Evolutionary conservation across 768 basidiomycete genomes (phyloP).

Genomic region (Podaxis carcinomalis): DNA sequence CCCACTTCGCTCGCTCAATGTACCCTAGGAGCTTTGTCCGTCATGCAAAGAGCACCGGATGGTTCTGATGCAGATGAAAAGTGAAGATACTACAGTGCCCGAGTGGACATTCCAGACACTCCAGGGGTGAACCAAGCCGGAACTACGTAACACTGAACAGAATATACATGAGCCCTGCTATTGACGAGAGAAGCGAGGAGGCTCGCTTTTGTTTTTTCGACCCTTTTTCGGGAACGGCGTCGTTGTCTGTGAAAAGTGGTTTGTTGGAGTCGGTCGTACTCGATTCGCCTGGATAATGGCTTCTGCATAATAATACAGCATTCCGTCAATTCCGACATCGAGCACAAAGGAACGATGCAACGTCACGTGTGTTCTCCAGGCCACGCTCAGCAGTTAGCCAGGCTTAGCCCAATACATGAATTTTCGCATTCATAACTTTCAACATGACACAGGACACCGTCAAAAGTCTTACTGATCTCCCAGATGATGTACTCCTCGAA

Average conservation of each 20-base stretch:
- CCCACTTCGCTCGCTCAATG: background rate
- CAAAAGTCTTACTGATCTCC: background rate
- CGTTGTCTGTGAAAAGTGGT: background rate
- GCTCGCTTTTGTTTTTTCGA: background rate
- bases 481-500: background rate
- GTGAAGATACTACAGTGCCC: background rate
- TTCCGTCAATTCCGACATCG: too few relatives aligned
- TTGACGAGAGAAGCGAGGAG: background rate
- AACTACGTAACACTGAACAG: background rate
- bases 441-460: background rate
- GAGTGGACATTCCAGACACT: background rate
- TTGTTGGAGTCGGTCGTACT: background rate
- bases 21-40: background rate
- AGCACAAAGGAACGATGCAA: too few relatives aligned
- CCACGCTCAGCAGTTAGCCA: too few relatives aligned
- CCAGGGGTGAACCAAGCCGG: background rate
- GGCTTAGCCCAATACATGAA: too few relatives aligned
- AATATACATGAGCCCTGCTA: background rate
- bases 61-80: background rate
- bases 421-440: too few relatives aligned
- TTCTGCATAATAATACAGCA: too few relatives aligned
- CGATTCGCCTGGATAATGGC: background rate
- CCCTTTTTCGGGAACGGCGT: background rate
- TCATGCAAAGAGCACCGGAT: background rate
- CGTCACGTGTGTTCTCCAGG: too few relatives aligned